phyloP scores from a whole-genome alignment of 345 rosid genomes.

The Pseudoturritis turrita region DNA sequence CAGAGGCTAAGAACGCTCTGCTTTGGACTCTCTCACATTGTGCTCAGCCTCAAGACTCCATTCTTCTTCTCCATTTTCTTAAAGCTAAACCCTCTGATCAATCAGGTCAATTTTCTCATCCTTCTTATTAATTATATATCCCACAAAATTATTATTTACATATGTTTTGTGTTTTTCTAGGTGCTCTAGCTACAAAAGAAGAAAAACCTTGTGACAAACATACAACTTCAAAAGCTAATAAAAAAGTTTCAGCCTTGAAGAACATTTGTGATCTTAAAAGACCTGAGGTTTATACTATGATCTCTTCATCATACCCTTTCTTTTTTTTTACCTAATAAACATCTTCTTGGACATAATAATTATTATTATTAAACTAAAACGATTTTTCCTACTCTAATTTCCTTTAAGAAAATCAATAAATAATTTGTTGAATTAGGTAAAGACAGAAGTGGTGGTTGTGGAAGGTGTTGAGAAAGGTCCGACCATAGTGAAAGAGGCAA shows the following conservation, averaged over 20 bases:
- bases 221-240: slow-evolving; percentile 44
- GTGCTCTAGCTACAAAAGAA: not conserved
- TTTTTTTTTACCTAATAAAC: no score
- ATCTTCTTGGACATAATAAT: not conserved
- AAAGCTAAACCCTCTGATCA: slow-evolving; percentile 33
- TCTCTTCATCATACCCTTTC: not conserved
- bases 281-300: slow-evolving; percentile 57
- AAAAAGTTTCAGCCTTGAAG: slow-evolving; percentile 50
- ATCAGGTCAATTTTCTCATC: slow-evolving; percentile 3
- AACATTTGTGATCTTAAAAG: slow-evolving; percentile 61
- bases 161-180: not conserved
- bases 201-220: slow-evolving; percentile 38
- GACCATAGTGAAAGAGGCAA: slow-evolving; percentile 77
- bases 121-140: not conserved
- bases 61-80: slow-evolving; percentile 64
- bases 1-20: slow-evolving; percentile 73
- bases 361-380: not conserved
- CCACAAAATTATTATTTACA: not conserved
- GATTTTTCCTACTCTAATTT: not conserved
- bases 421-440: slow-evolving; percentile 38
- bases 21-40: slow-evolving; percentile 93
- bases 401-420: no score
- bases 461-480: slow-evolving; percentile 83
- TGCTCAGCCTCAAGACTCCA: slow-evolving; percentile 64
- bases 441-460: slow-evolving; percentile 56